Base-by-base conservation (phyloP, 192 early-diverging fungal species). In the Coemansia guatemalensis region DNA sequence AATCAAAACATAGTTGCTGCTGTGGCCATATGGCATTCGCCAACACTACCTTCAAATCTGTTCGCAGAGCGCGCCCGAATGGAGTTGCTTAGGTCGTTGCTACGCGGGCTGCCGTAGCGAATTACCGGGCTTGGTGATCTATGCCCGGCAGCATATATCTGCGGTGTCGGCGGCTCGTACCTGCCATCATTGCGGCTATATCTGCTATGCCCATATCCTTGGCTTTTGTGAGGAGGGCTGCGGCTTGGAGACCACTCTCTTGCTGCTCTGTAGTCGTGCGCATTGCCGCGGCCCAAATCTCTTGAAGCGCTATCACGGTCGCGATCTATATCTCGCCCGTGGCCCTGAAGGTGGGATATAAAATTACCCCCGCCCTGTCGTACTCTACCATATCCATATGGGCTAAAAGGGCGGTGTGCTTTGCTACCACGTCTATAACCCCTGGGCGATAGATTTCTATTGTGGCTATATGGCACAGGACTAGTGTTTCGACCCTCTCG, bases 201-300 rank as follows among this genome's bases (percentile, higher is more conserved):
- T 12, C 4, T 44, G 12, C 3, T 17, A 44, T 44, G 39, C 14
- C 14, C 17, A 44, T 14, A 44, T 44, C 39, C 39, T 3, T 6
- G 39, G 39, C 39, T 44, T 44, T 44, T 44, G 39, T 47, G 14
- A 44, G 26, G 56, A 59, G 25, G 33, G 32, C 21, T 49, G 39
- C 39, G 14, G 14, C 39, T 44, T 8, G 14, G 39, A 44, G 39
- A 17, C 39, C 39, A 44, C 39, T 17, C 39, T 17, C 39, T 44
- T 4, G 39, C 39, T 17, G 39, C 39, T 44, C 39, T 44, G 39
- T 44, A 30, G 47, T 17, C 26, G n/a, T 48, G n/a, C n/a, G 47
- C 58, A 2, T 44, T 25, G 7, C 14, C 14, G 39, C 39, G 9
- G 39, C 14, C 17, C 39, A 11, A 44, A 9, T 17, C 39, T 17